These are phyloP conservation scores for Oldenlandia corymbosa DNA, from an alignment of 257 asterid genomes.

Conservation along the genomic window DNA sequence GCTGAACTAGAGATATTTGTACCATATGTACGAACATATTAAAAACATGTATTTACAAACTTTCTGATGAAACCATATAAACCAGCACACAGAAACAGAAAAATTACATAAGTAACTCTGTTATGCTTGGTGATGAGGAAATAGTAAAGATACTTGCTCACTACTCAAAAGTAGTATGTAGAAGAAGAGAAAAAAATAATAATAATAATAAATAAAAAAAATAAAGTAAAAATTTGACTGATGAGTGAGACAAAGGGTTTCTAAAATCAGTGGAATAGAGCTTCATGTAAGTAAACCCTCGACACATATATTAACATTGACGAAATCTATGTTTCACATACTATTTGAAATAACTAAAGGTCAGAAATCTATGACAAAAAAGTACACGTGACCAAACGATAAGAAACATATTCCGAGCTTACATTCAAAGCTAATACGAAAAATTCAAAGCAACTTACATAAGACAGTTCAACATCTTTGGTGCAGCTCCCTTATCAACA, in stretches of 20 bases:
- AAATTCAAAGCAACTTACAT: slow-evolving; percentile 56
- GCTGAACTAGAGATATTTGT: too few relatives aligned
- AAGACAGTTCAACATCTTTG: slow-evolving; percentile 95
- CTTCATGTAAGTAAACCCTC: background rate
- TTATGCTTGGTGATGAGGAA: too few relatives aligned
- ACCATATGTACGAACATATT: too few relatives aligned
- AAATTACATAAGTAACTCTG: too few relatives aligned
- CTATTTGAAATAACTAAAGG: background rate
- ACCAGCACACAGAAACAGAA: too few relatives aligned
- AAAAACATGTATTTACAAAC: too few relatives aligned
- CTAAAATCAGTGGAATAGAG: background rate
- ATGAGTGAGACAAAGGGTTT: background rate
- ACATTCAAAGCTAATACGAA: background rate
- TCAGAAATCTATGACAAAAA: background rate
- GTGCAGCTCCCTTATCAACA: slow-evolving; percentile 97
- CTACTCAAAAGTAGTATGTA: too few relatives aligned
- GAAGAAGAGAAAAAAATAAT: too few relatives aligned
- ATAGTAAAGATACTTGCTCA: background rate
- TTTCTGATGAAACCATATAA: too few relatives aligned
- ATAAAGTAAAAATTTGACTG: background rate
- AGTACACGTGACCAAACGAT: too few relatives aligned
- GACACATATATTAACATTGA: background rate
- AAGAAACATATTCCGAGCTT: too few relatives aligned
- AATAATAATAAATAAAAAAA: too few relatives aligned
- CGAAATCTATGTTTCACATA: background rate